phyloP scores from a whole-genome alignment of 1,284 basidiomycete genomes.

The Ceratobasidium theobromae region DNA sequence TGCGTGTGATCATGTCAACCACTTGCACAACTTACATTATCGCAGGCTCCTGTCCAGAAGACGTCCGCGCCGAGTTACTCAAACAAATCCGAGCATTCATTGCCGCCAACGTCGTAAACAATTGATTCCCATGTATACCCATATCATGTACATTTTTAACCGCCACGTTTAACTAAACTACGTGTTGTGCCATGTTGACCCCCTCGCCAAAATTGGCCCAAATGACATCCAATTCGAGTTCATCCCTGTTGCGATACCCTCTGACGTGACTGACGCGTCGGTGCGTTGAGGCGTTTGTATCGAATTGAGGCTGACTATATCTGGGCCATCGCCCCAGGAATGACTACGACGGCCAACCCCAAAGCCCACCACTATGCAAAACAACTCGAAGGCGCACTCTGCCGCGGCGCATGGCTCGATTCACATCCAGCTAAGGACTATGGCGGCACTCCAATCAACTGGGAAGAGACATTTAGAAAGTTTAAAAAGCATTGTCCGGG shows the following conservation, averaged over 20 bases:
- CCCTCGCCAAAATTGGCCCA: constrained; percentile 20
- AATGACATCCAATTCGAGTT: constrained; percentile 11
- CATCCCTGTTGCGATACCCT: constrained; percentile 5
- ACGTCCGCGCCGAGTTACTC: constrained; percentile 14
- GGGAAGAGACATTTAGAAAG: constrained; percentile 82
- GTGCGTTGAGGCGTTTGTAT: background rate
- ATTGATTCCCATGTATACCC: background rate
- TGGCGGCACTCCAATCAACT: constrained; percentile 60
- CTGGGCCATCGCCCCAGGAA: background rate
- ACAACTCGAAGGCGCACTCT: constrained; percentile 65
- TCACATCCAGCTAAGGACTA: constrained; percentile 61
- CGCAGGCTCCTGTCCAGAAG: constrained; percentile 11
- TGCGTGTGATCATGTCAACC: background rate
- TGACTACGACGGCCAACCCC: constrained; percentile 45
- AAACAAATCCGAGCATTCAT: constrained; percentile 22
- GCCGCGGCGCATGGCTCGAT: constrained; percentile 67
- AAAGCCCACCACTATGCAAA: constrained; percentile 75
- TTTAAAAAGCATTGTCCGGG: constrained; percentile 79
- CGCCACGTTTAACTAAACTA: too few relatives aligned
- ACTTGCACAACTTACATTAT: background rate
- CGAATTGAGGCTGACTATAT: background rate
- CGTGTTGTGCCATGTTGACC: constrained; percentile 22
- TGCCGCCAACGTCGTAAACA: constrained; percentile 4
- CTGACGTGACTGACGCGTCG: background rate
- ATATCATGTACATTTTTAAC: background rate